Evolutionary conservation across 164 flowering plant species (phyloP), one percentile per base, ranked within the genome.

Genomic region (Akebia trifoliata): DNA sequence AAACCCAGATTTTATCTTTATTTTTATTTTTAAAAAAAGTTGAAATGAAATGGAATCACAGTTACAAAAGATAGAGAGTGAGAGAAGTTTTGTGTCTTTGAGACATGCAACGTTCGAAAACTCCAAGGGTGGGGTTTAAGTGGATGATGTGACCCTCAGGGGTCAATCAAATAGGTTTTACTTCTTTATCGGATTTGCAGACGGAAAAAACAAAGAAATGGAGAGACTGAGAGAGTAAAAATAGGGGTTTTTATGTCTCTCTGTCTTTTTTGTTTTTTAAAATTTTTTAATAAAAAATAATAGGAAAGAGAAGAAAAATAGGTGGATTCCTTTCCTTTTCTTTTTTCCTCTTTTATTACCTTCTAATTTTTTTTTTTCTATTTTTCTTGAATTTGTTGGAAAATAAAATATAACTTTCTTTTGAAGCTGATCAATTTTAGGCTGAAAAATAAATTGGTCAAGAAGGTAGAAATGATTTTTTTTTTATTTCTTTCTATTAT

Each of bases 91-190:
- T 6, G 53, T 48, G 36, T 6, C 0, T 18, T 10, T 50, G 12
- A 20, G 22, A 8, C 25, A 17, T 3, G 24, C 31, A 32, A 32
- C 35, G 25, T 20, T 50, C 54, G 2, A 50, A 50, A 52, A 54
- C 50, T 24, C 39, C 52, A 26, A 18, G 4, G 50, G 42, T 47
- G 44, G 53, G 59, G 51, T 26, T 53, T 39, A 29, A 7, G 66
- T 21, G 46, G 40, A 46, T 55, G 64, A 61, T 51, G 57, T 51
- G 57, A 61, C 64, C 50, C 10, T 8, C 51, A 25, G n/a, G 15
- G 48, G 25, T n/a, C n/a, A 32, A 48, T 6, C 32, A 45, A 43
- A 29, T 34, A 37, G 57, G 34, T 21, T 51, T 51, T 60, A 28
- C 40, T 31, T 31, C 47, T 49, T 49, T 59, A 32, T 47, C 14